Evolutionary conservation across 306 rosid species (phyloP).

Genomic region (Dryas drummondii): DNA sequence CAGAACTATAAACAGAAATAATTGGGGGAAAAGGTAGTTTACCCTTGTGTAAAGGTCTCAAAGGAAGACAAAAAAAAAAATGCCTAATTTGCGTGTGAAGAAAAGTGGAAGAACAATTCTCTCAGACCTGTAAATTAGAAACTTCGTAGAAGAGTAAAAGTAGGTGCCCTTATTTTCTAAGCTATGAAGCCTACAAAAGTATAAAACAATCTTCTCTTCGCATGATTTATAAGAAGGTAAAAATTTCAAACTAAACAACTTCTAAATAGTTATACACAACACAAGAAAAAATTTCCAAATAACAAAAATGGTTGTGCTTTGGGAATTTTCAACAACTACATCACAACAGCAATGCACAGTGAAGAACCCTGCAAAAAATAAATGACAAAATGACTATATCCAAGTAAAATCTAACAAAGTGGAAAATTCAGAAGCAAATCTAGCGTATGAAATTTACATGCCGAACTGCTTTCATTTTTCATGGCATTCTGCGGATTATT

Average conservation of each 20-base stretch:
- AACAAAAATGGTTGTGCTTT: background rate
- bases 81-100: constrained; percentile 13
- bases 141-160: background rate
- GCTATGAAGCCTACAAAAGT: constrained; percentile 6
- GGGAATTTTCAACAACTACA: background rate
- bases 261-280: background rate
- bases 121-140: background rate
- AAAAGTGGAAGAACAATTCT: constrained; percentile 5
- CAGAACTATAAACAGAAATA: background rate
- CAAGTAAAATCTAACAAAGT: background rate
- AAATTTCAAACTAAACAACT: background rate
- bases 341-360: background rate
- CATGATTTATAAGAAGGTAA: background rate
- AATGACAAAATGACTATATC: background rate
- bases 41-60: background rate
- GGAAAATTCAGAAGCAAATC: background rate
- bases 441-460: background rate
- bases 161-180: background rate
- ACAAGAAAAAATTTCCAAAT: background rate
- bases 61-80: constrained; percentile 10
- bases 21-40: background rate
- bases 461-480: background rate
- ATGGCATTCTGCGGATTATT: background rate
- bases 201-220: background rate
- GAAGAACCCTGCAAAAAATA: background rate